These are phyloP conservation scores for Clonostachys rhizophaga DNA, from an alignment of 2,329 filamentous ascomycete species.

Conservation along the genomic window DNA sequence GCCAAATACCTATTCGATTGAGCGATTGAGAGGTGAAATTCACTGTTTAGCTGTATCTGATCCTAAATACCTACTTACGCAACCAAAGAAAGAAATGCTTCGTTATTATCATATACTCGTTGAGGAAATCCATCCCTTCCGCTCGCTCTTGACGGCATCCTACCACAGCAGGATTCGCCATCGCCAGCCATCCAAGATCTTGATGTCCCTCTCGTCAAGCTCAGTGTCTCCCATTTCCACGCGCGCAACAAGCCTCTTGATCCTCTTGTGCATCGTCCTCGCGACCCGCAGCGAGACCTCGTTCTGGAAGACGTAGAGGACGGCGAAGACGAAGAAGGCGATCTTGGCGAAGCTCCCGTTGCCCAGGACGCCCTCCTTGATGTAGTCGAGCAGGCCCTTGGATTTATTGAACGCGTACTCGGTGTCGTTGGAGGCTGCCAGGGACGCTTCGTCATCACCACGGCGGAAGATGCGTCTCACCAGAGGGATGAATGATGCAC, in stretches of 20 bases:
- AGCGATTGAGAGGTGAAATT: too few species aligned
- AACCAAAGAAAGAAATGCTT: too few species aligned
- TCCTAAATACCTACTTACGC: too few species aligned
- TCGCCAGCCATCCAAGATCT: slow-evolving; percentile 47
- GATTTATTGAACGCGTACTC: slow-evolving; percentile 52
- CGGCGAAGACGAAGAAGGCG: slow-evolving; percentile 50
- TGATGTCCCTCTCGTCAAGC: slow-evolving; percentile 42
- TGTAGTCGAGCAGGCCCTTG: slow-evolving; percentile 42
- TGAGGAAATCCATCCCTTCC: not conserved
- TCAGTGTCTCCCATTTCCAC: slow-evolving; percentile 41
- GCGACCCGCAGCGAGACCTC: slow-evolving; percentile 53
- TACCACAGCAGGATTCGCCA: slow-evolving; percentile 49
- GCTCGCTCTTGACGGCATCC: not conserved
- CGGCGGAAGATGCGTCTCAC: slow-evolving; percentile 48
- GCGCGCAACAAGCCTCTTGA: slow-evolving; percentile 40
- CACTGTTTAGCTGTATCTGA: too few species aligned
- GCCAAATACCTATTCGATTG: too few species aligned
- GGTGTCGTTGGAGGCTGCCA: slow-evolving; percentile 40
- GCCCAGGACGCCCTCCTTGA: slow-evolving; percentile 37
- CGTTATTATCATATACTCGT: not conserved
- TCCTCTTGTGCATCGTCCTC: slow-evolving; percentile 41
- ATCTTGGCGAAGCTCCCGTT: slow-evolving; percentile 41
- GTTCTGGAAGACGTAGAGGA: slow-evolving; percentile 54
- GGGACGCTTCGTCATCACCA: slow-evolving; percentile 25
- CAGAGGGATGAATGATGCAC: slow-evolving; percentile 45